Base-by-base conservation (phyloP, 2,329 filamentous ascomycete species). In the Fusarium mundagurra region DNA sequence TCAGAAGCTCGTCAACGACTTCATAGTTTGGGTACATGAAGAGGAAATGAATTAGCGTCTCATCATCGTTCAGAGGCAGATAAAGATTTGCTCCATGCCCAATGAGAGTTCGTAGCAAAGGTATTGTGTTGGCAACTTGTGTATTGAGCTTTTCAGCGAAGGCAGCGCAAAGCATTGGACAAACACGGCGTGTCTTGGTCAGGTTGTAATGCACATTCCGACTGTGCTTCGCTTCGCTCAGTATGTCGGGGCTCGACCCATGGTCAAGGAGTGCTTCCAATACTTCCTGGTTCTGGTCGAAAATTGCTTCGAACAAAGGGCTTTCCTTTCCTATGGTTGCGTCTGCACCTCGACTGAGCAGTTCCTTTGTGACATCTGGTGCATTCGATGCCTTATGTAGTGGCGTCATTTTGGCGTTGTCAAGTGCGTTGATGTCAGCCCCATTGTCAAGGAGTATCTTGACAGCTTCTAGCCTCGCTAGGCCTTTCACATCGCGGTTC, bases 31-130 rank as follows among this genome's bases (percentile, higher is more conserved):
- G 24, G 14, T 20, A 38, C 13, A 71, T 61, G 17, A 77, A 76
- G 7, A 77, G 53, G 14, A 69, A 64, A 55, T 77, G 69, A 12
- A 72, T 45, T 5, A 77, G 11, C 1, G 72, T 77, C 54, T 76
- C 72, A 1, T 67, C 36, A 1, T 74, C 67, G 38, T 75, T 77
- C 31, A 77, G 31, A 6, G 74, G 64, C 1, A 75, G 39, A 55
- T 76, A 75, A 3, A 77, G 31, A 34, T 74, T 34, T 1, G 75
- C 75, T 16, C 69, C 69, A 8, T 53, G 60, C 16, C 64, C 16
- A 1, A 77, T 39, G 3, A 77, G 67, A 7, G 20, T 22, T 6
- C 44, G 31, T 8, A 77, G 22, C 13, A 73, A 43, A 3, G 67
- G 67, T 4, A 58, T 16, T 8, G 69, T 65, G 7, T 60, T 9